Evolutionary conservation across 495 filamentous ascomycete species (phyloP).

Genomic region (Penicillium silybi): DNA sequence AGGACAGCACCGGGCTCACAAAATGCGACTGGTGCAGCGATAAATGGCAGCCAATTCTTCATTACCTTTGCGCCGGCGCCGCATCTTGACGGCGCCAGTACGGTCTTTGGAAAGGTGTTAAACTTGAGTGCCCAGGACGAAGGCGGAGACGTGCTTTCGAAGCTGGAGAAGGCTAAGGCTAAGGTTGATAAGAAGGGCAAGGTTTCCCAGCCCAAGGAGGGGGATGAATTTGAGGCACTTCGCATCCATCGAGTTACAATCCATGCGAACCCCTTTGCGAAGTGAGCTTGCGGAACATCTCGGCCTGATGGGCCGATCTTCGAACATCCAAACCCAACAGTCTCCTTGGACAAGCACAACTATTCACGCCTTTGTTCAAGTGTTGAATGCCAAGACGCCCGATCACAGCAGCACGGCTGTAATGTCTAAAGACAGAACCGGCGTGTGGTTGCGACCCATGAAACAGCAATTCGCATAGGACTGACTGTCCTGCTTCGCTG

Average conservation of each 20-base stretch:
- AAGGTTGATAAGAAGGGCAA: constrained; percentile 90
- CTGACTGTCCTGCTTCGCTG: not conserved
- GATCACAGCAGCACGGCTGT: not conserved
- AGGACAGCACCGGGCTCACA: constrained; percentile 40
- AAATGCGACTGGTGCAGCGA: constrained; percentile 54
- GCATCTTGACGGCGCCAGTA: constrained; percentile 92
- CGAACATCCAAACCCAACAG: not conserved
- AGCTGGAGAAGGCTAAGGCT: constrained; percentile 69
- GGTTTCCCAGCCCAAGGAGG: constrained; percentile 55
- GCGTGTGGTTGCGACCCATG: not conserved
- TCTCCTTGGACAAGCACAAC: not conserved
- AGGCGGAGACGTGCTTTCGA: constrained; percentile 46
- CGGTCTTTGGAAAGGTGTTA: constrained; percentile 83
- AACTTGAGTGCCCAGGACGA: constrained; percentile 43
- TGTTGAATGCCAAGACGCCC: not conserved
- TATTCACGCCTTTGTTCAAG: not conserved
- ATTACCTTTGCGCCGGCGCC: constrained; percentile 79
- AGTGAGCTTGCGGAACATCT: constrained; percentile 32
- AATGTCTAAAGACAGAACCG: not conserved
- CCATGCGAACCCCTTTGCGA: constrained; percentile 91
- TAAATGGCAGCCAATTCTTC: constrained; percentile 96
- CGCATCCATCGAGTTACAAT: constrained; percentile 75
- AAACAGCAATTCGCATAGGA: not conserved
- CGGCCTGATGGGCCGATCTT: not conserved
- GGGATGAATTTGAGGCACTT: constrained; percentile 48